phyloP scores from a whole-genome alignment of 1,139 yeast genomes.

The Hansenula lynferdii region DNA sequence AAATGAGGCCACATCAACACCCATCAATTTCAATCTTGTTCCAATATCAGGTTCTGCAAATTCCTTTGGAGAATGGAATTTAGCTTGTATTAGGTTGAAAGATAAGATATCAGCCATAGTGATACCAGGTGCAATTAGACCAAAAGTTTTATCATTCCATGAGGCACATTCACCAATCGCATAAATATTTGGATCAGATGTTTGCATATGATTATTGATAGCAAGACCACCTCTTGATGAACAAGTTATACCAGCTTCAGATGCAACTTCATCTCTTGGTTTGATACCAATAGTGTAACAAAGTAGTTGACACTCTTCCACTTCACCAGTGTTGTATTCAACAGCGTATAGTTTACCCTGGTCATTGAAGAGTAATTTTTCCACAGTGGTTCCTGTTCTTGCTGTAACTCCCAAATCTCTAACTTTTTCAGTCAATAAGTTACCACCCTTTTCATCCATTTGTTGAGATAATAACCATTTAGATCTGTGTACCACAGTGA shows the following conservation, averaged over 20 bases:
- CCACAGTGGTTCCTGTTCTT: slow-evolving; percentile 24
- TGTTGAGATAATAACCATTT: slow-evolving; percentile 30
- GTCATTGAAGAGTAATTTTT: slow-evolving; percentile 20
- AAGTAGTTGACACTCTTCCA: slow-evolving; percentile 25
- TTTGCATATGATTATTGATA: slow-evolving; percentile 23
- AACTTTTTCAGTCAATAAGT: slow-evolving; percentile 25
- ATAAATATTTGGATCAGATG: slow-evolving; percentile 25
- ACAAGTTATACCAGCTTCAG: slow-evolving; percentile 17
- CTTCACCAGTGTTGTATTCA: slow-evolving; percentile 23
- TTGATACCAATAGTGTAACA: slow-evolving; percentile 30
- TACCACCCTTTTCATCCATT: slow-evolving; percentile 29
- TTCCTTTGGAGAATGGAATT: slow-evolving; percentile 23
- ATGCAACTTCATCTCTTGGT: slow-evolving; percentile 30
- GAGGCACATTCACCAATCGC: slow-evolving; percentile 33
- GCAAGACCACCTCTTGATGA: slow-evolving; percentile 26
- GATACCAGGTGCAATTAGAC: slow-evolving; percentile 30
- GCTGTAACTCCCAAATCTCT: slow-evolving; percentile 27
- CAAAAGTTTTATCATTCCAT: slow-evolving; percentile 30
- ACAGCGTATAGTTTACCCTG: slow-evolving; percentile 21
- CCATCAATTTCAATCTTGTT: slow-evolving; percentile 30
- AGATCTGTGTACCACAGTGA: slow-evolving; percentile 28
- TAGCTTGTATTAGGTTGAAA: slow-evolving; percentile 29
- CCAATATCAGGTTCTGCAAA: slow-evolving; percentile 29
- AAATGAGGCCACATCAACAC: slow-evolving; percentile 32
- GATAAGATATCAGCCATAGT: slow-evolving; percentile 30